Conservation (phyloP, 768 basidiomycete genomes). For the Boletus coccyginus region DNA sequence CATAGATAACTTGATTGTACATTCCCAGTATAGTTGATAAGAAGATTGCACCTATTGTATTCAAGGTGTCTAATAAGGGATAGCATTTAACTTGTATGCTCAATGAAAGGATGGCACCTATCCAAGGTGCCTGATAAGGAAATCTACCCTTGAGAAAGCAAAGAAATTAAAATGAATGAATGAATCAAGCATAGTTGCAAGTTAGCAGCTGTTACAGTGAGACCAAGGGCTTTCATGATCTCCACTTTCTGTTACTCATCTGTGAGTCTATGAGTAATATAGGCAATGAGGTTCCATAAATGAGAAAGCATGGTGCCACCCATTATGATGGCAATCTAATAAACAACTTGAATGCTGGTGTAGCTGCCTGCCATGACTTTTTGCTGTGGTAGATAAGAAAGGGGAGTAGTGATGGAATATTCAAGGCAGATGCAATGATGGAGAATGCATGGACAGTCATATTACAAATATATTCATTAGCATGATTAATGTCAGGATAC, state of each 20-base stretch:
- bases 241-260: slow-evolving; percentile 81
- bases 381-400: slow-evolving; percentile 98
- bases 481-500: slow-evolving; percentile 99
- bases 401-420: slow-evolving; percentile 94
- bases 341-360: slow-evolving; percentile 98
- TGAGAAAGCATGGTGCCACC: slow-evolving; percentile 98
- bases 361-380: slow-evolving; percentile 99
- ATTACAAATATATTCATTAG: slow-evolving; percentile 98
- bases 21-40: too few species aligned
- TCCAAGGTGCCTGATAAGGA: too few species aligned
- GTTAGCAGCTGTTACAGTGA: too few species aligned
- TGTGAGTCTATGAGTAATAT: slow-evolving; percentile 80
- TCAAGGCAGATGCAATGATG: slow-evolving; percentile 96
- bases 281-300: slow-evolving; percentile 92
- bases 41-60: too few species aligned
- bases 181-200: too few species aligned
- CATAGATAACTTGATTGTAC: too few species aligned
- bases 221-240: slow-evolving; percentile 77
- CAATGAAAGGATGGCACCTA: too few species aligned
- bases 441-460: slow-evolving; percentile 99
- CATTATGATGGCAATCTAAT: slow-evolving; percentile 99
- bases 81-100: too few species aligned
- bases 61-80: too few species aligned
- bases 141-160: too few species aligned
- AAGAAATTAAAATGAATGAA: too few species aligned